A percentile compares a stretch with the other conserved stretches of the same genome.
phyloP scores from a whole-genome alignment of 1,284 basidiomycete genomes.

The Hemileccinum hortonii region DNA sequence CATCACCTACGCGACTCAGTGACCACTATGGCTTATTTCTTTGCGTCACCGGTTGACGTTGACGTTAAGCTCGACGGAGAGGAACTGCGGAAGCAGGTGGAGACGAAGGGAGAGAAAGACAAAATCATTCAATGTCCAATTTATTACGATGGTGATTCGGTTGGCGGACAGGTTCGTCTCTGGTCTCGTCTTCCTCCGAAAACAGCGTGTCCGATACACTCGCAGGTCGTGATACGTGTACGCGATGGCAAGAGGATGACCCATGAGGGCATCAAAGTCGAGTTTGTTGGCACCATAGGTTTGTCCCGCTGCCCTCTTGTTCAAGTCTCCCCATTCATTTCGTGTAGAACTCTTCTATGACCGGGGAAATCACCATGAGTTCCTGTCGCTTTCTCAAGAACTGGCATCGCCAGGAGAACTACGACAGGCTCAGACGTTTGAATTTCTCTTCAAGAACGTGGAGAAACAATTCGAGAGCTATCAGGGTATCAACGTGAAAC shows the following conservation, averaged over 20 bases:
- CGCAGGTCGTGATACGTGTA: slow-evolving; percentile 81
- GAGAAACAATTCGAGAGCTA: slow-evolving; percentile 99
- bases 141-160: slow-evolving; percentile 93
- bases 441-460: slow-evolving; percentile 98
- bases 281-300: slow-evolving; percentile 97
- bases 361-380: slow-evolving; percentile 97
- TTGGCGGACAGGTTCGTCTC: slow-evolving; percentile 77
- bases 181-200: background rate
- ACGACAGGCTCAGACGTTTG: slow-evolving; percentile 91
- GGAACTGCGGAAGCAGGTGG: slow-evolving; percentile 79
- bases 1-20: too few species aligned
- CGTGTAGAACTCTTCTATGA: slow-evolving; percentile 86
- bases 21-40: slow-evolving; percentile 75
- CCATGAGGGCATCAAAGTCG: slow-evolving; percentile 97
- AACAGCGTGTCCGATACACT: slow-evolving; percentile 5
- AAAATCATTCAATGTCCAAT: slow-evolving; percentile 83
- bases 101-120: slow-evolving; percentile 77
- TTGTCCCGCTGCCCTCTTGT: slow-evolving; percentile 25
- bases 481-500: slow-evolving; percentile 96
- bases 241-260: slow-evolving; percentile 94
- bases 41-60: slow-evolving; percentile 87
- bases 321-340: background rate
- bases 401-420: slow-evolving; percentile 93
- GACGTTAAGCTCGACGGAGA: slow-evolving; percentile 88
- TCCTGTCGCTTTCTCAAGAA: slow-evolving; percentile 93